phyloP scores from a whole-genome alignment of 208 protist species.

The Wallacemonas sp. region DNA sequence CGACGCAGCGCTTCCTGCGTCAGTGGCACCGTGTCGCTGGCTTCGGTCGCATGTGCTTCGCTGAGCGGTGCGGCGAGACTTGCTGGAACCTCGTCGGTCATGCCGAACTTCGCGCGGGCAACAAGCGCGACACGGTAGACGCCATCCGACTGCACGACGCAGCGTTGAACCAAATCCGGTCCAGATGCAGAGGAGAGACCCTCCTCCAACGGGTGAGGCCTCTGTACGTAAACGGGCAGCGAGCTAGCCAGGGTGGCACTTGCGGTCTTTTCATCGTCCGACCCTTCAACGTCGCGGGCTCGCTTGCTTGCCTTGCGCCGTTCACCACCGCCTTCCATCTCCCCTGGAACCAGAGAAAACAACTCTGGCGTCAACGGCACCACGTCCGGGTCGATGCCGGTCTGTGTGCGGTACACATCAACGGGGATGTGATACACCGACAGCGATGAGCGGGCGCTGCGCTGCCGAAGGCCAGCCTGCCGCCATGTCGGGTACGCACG shows the following conservation, averaged over 20 bases:
- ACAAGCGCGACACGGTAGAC: conserved; percentile 38
- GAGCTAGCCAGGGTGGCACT: neutral
- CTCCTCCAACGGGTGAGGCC: neutral
- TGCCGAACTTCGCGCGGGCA: neutral
- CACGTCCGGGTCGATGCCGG: neutral
- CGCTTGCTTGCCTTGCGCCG: neutral
- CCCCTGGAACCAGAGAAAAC: neutral
- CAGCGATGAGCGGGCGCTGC: neutral
- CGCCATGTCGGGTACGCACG: neutral
- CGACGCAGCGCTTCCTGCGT: conserved; percentile 4
- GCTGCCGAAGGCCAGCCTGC: neutral
- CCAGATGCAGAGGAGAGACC: neutral
- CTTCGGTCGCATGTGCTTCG: neutral
- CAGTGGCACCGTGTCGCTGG: neutral
- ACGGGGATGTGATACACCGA: conserved; percentile 6
- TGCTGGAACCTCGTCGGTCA: too few species aligned
- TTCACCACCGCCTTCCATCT: neutral
- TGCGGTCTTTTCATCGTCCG: too few species aligned
- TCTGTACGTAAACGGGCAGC: neutral
- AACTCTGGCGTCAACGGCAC: conserved; percentile 2
- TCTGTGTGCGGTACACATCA: neutral
- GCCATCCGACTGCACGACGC: conserved; percentile 22
- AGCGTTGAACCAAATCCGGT: conserved; percentile 7
- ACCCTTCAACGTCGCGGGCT: neutral
- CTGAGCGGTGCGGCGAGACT: too few species aligned